Conservation (phyloP, 345 rosid genomes). For the Eucalyptus urophylla region DNA sequence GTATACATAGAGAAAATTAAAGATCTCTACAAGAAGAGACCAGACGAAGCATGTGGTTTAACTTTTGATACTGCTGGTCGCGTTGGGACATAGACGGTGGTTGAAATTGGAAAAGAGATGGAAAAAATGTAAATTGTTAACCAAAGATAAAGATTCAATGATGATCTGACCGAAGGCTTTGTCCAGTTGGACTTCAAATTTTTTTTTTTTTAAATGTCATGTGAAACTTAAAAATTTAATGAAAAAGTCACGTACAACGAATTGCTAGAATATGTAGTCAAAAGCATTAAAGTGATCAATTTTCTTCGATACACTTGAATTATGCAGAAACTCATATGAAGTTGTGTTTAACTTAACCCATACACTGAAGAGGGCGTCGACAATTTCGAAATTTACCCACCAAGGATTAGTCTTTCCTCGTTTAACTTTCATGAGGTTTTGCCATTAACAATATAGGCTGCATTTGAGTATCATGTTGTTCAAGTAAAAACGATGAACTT, state of each 20-base stretch:
- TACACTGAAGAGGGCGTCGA: rapidly evolving
- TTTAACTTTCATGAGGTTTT: neutral
- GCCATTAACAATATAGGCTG: neutral
- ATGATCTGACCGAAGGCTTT: neutral
- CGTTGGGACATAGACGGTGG: neutral
- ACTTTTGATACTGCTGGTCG: no score
- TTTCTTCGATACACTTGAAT: neutral
- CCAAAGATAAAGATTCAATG: neutral
- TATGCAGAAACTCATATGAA: neutral
- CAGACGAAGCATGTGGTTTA: no score
- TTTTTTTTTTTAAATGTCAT: no score
- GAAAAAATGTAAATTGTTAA: neutral
- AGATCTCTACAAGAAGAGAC: no score
- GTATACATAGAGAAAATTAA: no score
- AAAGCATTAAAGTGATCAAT: no score
- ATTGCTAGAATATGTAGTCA: rapidly evolving
- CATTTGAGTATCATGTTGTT: neutral
- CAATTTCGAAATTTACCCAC: no score
- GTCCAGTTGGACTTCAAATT: neutral
- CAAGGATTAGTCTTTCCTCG: neutral
- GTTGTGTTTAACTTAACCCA: neutral
- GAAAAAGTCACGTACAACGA: rapidly evolving
- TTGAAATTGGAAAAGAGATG: neutral
- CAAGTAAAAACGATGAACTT: no score
- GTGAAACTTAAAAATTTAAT: no score